Evolutionary conservation across 179 eudicot species (phyloP), one percentile per base, ranked within the genome.

Genomic region (Vitellaria paradoxa): DNA sequence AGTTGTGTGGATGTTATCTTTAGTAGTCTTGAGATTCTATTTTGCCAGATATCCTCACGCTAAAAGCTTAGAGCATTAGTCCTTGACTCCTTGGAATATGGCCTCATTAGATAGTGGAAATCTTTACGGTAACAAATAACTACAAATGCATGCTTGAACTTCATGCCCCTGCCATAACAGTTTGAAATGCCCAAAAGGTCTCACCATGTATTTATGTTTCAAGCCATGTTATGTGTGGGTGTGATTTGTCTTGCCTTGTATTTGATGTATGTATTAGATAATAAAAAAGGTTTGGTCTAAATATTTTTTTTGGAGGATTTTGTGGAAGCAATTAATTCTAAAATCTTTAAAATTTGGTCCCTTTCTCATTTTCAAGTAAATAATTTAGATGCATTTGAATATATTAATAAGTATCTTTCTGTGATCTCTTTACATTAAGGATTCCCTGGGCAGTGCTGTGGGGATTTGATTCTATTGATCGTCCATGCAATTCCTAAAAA

Each of bases 121-220:
- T 30, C 37, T 30, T 30, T 30, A 30, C 2, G 2, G 37, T 30
- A 30, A 9, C 23, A 30, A 13, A 30, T 46, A 59, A 11, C 56
- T 45, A 23, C 37, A n/a, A 45, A 13, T 61, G 77, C 57, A 61
- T 61, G 42, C 40, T 62, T 46, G 55, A 60, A 62, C 7, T 4
- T 40, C 12, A 74, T 53, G 66, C 26, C 65, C 46, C 64, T 53
- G 42, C 55, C 24, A 13, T 56, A 30, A 57, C 17, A 73, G 67
- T 61, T 24, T 42, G 13, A 73, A 45, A 59, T 45, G 73, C 24
- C 59, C 59, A 49, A 70, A 70, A 50, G 73, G 57, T 40, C 50
- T 53, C 59, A 12, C 59, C 9, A 12, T 13, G 42, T 21, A 12
- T 40, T 8, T 71, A 53, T 30, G 14, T 14, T 71, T 53, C 47